phyloP scores from a whole-genome alignment of 257 asterid genomes.

The Solanum tacnaense region DNA sequence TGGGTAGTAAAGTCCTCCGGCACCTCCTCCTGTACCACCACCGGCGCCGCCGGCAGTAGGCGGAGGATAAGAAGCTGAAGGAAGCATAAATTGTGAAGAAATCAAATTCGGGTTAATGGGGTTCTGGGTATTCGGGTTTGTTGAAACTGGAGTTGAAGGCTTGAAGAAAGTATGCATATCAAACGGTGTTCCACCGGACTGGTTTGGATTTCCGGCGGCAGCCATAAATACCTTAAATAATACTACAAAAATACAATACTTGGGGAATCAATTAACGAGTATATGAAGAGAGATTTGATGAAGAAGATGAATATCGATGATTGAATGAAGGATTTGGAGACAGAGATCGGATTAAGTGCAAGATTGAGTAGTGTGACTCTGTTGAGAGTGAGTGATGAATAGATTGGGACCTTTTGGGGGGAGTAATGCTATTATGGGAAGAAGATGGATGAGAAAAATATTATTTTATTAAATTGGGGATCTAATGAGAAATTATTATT shows the following conservation, averaged over 20 bases:
- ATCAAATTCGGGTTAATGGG: slow-evolving; percentile 11
- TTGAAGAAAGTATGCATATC: slow-evolving; percentile 67
- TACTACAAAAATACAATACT: not conserved
- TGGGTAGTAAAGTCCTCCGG: slow-evolving; percentile 37
- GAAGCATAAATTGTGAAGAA: slow-evolving; percentile 37
- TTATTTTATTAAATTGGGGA: not conserved
- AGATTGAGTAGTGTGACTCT: not conserved
- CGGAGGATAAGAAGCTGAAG: slow-evolving; percentile 82
- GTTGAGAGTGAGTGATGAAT: not conserved
- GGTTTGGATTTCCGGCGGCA: slow-evolving; percentile 67
- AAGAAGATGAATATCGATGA: not conserved
- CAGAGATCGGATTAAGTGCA: not conserved
- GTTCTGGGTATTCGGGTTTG: slow-evolving; percentile 38
- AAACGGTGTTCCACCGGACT: slow-evolving; percentile 64
- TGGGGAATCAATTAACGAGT: not conserved
- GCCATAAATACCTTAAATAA: not conserved
- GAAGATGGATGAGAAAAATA: not conserved
- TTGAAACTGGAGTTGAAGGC: not conserved
- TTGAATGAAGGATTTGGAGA: not conserved
- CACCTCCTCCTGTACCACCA: slow-evolving; percentile 24
- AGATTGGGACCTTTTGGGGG: not conserved
- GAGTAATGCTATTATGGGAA: not conserved
- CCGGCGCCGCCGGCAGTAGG: slow-evolving; percentile 8
- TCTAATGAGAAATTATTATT: not conserved
- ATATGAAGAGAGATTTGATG: not conserved